phyloP scores from a whole-genome alignment of 2,329 filamentous ascomycete genomes.

The Aspergillus sp. region DNA sequence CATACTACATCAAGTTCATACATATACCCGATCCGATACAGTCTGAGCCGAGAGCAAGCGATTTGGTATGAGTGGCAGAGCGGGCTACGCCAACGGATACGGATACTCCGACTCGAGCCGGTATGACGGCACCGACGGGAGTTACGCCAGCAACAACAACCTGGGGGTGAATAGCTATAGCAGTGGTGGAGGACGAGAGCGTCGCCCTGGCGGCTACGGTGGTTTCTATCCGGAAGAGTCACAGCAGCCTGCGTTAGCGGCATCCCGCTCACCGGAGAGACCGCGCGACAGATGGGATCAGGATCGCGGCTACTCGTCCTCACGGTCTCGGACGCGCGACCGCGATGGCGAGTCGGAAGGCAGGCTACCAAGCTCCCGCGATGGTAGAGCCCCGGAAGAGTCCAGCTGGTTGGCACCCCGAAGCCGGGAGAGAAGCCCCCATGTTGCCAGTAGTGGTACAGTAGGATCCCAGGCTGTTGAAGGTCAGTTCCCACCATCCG shows the following conservation, averaged over 20 bases:
- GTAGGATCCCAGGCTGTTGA: constrained; percentile 36
- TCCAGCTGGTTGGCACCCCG: constrained; percentile 19
- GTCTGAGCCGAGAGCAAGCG: neutral
- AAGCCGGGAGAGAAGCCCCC: constrained; percentile 18
- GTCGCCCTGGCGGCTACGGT: constrained; percentile 45
- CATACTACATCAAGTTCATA: neutral
- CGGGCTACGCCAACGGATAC: constrained; percentile 37
- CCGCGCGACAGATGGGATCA: constrained; percentile 31
- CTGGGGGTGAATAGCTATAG: constrained; percentile 34
- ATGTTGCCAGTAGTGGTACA: constrained; percentile 9
- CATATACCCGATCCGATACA: neutral
- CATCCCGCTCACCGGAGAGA: constrained; percentile 31
- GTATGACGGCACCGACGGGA: constrained; percentile 34
- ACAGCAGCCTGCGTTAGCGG: constrained; percentile 25
- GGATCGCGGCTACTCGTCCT: constrained; percentile 31
- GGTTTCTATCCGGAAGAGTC: constrained; percentile 39
- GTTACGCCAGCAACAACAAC: constrained; percentile 30
- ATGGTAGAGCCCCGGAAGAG: constrained; percentile 25
- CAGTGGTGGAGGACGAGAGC: constrained; percentile 28
- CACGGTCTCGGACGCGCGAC: constrained; percentile 36
- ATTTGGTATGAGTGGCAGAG: constrained; percentile 36
- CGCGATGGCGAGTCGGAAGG: constrained; percentile 31
- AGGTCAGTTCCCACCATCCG: constrained; percentile 23
- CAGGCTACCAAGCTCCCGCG: constrained; percentile 25
- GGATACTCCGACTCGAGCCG: constrained; percentile 35